Conservation (phyloP, 192 early-diverging fungal species). For the Umbelopsis isabellina region DNA sequence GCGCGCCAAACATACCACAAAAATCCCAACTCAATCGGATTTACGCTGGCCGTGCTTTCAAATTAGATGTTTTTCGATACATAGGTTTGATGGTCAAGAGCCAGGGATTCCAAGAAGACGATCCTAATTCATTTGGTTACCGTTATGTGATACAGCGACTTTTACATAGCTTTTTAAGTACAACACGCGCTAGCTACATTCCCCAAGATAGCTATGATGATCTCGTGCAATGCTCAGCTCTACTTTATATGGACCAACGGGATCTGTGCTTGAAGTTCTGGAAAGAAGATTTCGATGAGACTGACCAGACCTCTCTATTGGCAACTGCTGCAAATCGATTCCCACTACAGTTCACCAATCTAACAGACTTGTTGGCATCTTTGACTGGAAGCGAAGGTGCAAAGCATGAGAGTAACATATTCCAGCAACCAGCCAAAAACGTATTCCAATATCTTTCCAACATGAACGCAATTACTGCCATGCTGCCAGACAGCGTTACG, state of each 20-base stretch:
- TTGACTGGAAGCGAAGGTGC: neutral
- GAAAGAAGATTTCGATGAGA: slow-evolving; percentile 15
- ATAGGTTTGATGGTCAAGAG: slow-evolving; percentile 15
- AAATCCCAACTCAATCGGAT: slow-evolving; percentile 19
- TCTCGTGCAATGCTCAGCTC: slow-evolving; percentile 13
- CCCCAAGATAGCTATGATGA: slow-evolving; percentile 23
- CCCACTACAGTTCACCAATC: slow-evolving; percentile 25
- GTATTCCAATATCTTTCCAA: slow-evolving; percentile 27
- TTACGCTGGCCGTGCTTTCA: slow-evolving; percentile 23
- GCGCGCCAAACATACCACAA: slow-evolving; percentile 24
- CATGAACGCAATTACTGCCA: slow-evolving; percentile 16
- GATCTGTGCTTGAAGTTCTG: slow-evolving; percentile 31
- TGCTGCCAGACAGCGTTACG: slow-evolving; percentile 3
- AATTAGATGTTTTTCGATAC: slow-evolving; percentile 26
- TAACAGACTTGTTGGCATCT: slow-evolving; percentile 24
- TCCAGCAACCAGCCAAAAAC: slow-evolving; percentile 15
- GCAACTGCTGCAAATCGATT: slow-evolving; percentile 28
- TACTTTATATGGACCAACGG: slow-evolving; percentile 21
- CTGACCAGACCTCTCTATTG: slow-evolving; percentile 19
- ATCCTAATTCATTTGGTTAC: slow-evolving; percentile 19
- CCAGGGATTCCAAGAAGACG: slow-evolving; percentile 12
- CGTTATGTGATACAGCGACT: slow-evolving; percentile 2
- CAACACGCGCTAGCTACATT: slow-evolving; percentile 27
- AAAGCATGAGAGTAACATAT: neutral
- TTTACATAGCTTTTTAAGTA: slow-evolving; percentile 16